Evolutionary conservation across 2,329 filamentous ascomycete species (phyloP), one percentile per base, ranked within the genome.

Genomic region (Aspergillus niger): DNA sequence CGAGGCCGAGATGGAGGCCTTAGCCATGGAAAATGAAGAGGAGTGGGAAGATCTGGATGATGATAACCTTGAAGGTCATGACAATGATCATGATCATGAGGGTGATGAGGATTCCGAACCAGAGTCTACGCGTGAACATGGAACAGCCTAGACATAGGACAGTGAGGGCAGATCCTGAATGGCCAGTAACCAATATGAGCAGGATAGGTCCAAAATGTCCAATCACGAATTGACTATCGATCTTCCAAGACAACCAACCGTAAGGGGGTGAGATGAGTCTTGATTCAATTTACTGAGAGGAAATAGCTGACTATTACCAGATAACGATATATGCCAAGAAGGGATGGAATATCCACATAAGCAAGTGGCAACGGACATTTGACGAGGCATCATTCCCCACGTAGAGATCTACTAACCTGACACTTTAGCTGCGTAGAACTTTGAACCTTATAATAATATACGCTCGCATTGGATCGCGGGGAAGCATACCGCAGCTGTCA

Each of bases 1-100:
- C 1, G 64, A 65, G 10, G 61, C 62, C 5, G 63, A 69, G 8
- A 57, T 60, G 8, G 32, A 52, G 13, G 39, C 41, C 10, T 22
- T 43, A 15, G 11, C 20, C 20, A 30, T 6, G 6, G 52, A 55
- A 22, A 30, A 26, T n/a, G 38, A 55, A 13, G 55, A 61, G 4
- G 58, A 61, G 1, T 61, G 55, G 36, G 64, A 59, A 3, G 64
- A 43, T 26, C 24, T 28, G 30, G 49, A 38, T 13, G 58, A 55
- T 2, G 26, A 39, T 30, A 53, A 44, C 6, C 44, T 58, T 13
- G 55, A 63, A 8, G 61, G 49, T 13, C 38, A 52, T 8, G 20
- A 20, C 20, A 20, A 20, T 20, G 58, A 53, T 7, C 41, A 38
- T n/a, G 26, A 57, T 5, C 20, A 48, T 22, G 47, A 60, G 39